Conservation (phyloP, 2,329 filamentous ascomycete genomes). For the Samsoniella hepiali region DNA sequence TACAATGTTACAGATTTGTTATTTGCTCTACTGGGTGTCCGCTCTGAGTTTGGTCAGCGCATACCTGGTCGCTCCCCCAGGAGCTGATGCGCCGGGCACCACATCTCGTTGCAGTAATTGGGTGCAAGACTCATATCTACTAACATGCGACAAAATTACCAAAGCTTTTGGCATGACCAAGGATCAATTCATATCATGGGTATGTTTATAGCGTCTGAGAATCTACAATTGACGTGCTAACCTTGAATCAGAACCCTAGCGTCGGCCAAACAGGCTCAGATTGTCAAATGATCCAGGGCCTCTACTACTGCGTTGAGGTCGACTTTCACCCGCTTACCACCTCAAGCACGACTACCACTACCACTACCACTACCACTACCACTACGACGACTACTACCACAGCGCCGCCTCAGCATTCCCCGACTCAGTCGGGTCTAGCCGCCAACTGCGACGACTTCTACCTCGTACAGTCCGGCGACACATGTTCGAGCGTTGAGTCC, state of each 20-base stretch:
- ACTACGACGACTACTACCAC: background rate
- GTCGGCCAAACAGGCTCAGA: background rate
- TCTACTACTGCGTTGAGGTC: conserved; percentile 9
- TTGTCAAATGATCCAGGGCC: conserved; percentile 5
- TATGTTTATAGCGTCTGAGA: background rate
- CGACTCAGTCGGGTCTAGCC: background rate
- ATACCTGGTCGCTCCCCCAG: conserved; percentile 1
- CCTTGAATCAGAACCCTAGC: conserved; percentile 1
- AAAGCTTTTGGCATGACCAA: background rate
- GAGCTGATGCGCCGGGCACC: background rate
- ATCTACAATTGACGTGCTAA: background rate
- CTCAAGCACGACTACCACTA: background rate
- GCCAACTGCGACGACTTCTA: background rate
- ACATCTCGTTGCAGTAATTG: conserved; percentile 6
- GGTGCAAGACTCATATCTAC: conserved; percentile 1
- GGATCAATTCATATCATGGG: conserved; percentile 1
- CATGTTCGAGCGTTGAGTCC: background rate
- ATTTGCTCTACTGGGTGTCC: background rate
- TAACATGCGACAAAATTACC: conserved; percentile 4
- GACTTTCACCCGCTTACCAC: conserved; percentile 7
- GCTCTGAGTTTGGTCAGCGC: background rate
- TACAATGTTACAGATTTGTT: too few relatives aligned
- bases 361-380: background rate
- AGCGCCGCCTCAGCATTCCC: background rate
- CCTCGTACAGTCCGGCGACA: background rate